Base-by-base conservation (phyloP, 768 basidiomycete species). In the Collybiopsis confluens region DNA sequence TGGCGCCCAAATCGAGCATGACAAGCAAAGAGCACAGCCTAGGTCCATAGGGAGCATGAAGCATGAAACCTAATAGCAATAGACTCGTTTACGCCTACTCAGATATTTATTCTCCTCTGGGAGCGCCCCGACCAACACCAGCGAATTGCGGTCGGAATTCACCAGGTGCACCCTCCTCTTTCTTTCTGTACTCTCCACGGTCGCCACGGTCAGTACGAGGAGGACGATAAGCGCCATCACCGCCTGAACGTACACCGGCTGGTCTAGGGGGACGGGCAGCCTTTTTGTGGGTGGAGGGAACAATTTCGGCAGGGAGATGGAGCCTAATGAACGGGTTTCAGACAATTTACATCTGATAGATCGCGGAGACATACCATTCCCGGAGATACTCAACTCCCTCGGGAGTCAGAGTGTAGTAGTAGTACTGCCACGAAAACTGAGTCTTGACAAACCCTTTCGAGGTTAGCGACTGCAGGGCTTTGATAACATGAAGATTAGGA, bases 341-440 rank as follows among this genome's bases (percentile, higher is more conserved):
- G n/a, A n/a, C n/a, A n/a, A n/a, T n/a, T n/a, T n/a, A n/a, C n/a
- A n/a, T n/a, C n/a, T n/a, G n/a, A 36, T n/a, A 42, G 24, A 27
- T 26, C 40, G 15, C 23, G 13, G 26, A 37, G 23, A 69, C 76
- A 62, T 60, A 80, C 79, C 88, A 94, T 74, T 96, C 93, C 59
- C 96, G 88, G 71, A 98, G 89, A 76, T 90, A 96, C 62, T 96
- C 93, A 59, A 98, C 87, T 66, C 97, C 97, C 73, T 98, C 97
- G 49, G 92, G 87, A 63, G 95, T 99, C 66, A 99, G 81, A 66
- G 85, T 82, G 76, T 98, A 99, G 78, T 98, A 99, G 76, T 97
- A 99, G 81, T 85, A 97, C 68, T 98, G 94, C 97, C 97, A 99
- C 45, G 90, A 93, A 81, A 98, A 98, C 69, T 93, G 96, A 62